These are phyloP conservation scores for Pestalotiopsis fici DNA, from an alignment of 2,329 filamentous ascomycete genomes.

Conservation along the genomic window DNA sequence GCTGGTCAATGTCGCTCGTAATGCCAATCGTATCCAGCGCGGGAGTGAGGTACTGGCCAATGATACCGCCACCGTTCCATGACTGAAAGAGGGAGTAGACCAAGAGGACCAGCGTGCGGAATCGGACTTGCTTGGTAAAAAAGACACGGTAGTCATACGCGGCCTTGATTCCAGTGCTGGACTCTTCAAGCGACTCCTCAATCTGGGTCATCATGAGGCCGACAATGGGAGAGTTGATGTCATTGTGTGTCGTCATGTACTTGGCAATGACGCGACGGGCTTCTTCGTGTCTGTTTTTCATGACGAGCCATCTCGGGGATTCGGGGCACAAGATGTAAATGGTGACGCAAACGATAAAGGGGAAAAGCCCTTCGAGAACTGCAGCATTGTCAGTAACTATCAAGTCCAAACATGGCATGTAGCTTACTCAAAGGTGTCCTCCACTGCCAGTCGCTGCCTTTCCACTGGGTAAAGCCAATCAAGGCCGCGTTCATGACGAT, in stretches of 20 bases:
- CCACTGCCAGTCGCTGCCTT: constrained; percentile 36
- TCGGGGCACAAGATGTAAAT: constrained; percentile 36
- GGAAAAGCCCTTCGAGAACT: constrained; percentile 39
- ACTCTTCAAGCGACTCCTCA: constrained; percentile 42
- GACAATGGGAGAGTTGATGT: constrained; percentile 41
- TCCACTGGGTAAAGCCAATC: constrained; percentile 39
- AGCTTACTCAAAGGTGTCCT: constrained; percentile 30
- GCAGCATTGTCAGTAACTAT: neutral
- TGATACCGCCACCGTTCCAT: constrained; percentile 48
- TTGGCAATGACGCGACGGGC: constrained; percentile 9
- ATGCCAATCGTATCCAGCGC: constrained; percentile 44
- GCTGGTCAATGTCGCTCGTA: constrained; percentile 33
- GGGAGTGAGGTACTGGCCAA: constrained; percentile 39
- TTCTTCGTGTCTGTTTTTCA: constrained; percentile 4
- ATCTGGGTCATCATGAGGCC: constrained; percentile 42
- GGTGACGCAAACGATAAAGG: constrained; percentile 35
- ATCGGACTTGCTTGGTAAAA: constrained; percentile 43
- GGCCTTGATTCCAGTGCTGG: constrained; percentile 33
- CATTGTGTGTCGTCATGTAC: constrained; percentile 41
- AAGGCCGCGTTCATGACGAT: constrained; percentile 42
- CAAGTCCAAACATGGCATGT: neutral
- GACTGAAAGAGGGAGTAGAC: constrained; percentile 48
- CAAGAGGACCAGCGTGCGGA: constrained; percentile 41
- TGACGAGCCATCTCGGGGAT: constrained; percentile 9
- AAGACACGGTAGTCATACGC: constrained; percentile 49